Evolutionary conservation across 345 rosid genomes (phyloP).

Genomic region (Hevea brasiliensis): DNA sequence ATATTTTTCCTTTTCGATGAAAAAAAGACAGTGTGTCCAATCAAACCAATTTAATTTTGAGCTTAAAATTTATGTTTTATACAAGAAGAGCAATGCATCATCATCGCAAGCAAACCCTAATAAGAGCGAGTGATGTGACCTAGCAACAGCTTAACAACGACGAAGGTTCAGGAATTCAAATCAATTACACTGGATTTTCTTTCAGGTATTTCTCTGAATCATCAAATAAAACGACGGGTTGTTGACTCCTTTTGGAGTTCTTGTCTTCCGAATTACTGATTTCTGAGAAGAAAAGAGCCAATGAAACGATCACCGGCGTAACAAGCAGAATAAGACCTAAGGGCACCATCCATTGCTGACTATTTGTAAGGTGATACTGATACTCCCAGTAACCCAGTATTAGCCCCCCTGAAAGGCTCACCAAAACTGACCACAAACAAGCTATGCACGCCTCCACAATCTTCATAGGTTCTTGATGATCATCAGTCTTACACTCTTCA

Average conservation of each 20-base stretch:
- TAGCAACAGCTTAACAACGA: too few relatives aligned
- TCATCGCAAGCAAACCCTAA: too few relatives aligned
- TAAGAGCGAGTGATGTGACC: too few relatives aligned
- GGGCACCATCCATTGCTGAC: conserved; percentile 87
- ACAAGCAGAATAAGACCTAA: conserved; percentile 55
- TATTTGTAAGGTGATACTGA: conserved; percentile 45
- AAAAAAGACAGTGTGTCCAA: too few relatives aligned
- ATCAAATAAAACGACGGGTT: background rate
- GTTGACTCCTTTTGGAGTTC: background rate
- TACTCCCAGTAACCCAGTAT: conserved; percentile 56
- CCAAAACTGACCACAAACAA: conserved; percentile 35
- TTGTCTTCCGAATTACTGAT: conserved; percentile 14
- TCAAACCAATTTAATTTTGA: too few relatives aligned
- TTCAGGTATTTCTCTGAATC: conserved; percentile 14
- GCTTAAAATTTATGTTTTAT: too few relatives aligned
- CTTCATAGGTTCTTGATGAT: background rate
- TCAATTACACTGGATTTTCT: background rate
- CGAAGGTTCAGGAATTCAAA: background rate
- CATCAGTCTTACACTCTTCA: background rate
- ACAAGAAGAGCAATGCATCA: too few relatives aligned
- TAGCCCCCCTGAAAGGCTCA: conserved; percentile 48
- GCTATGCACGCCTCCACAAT: conserved; percentile 12
- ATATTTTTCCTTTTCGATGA: too few relatives aligned
- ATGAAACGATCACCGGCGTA: conserved; percentile 54
- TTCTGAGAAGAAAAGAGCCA: conserved; percentile 46